phyloP scores from a whole-genome alignment of 768 basidiomycete species.

The Kwoniella bestiolae region DNA sequence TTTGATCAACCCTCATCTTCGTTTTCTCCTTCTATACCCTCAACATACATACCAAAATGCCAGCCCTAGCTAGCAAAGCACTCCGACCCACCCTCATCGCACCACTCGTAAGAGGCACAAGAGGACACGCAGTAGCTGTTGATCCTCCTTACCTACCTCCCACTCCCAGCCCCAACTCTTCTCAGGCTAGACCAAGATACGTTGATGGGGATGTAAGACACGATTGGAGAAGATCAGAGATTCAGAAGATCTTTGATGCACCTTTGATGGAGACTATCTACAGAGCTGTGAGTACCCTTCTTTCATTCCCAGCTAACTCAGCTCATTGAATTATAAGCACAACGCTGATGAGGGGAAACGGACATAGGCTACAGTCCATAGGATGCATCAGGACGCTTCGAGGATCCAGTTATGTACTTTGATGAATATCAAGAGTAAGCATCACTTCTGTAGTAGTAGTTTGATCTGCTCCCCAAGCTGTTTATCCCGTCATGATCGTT shows the following conservation, averaged over 20 bases:
- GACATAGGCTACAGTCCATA: slow-evolving; percentile 68
- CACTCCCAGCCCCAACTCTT: slow-evolving; percentile 10
- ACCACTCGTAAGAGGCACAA: slow-evolving; percentile 25
- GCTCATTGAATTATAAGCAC: too few relatives aligned
- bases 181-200: slow-evolving; percentile 17
- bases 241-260: slow-evolving; percentile 80
- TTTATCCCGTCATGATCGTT: neutral
- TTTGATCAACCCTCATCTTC: slow-evolving; percentile 5
- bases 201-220: slow-evolving; percentile 61
- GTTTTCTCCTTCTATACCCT: neutral
- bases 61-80: slow-evolving; percentile 18
- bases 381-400: slow-evolving; percentile 80
- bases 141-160: slow-evolving; percentile 35
- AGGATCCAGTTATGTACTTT: slow-evolving; percentile 96
- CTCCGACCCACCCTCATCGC: slow-evolving; percentile 27
- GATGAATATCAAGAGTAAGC: slow-evolving; percentile 97
- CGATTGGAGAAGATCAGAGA: slow-evolving; percentile 77
- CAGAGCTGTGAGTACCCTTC: slow-evolving; percentile 64
- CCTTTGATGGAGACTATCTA: slow-evolving; percentile 89
- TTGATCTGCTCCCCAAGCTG: slow-evolving; percentile 3
- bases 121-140: slow-evolving; percentile 47
- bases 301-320: neutral
- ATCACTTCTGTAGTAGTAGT: neutral
- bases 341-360: neutral
- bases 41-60: slow-evolving; percentile 12